Evolutionary conservation across 179 eudicot species (phyloP).

Genomic region (Silene coronaria): DNA sequence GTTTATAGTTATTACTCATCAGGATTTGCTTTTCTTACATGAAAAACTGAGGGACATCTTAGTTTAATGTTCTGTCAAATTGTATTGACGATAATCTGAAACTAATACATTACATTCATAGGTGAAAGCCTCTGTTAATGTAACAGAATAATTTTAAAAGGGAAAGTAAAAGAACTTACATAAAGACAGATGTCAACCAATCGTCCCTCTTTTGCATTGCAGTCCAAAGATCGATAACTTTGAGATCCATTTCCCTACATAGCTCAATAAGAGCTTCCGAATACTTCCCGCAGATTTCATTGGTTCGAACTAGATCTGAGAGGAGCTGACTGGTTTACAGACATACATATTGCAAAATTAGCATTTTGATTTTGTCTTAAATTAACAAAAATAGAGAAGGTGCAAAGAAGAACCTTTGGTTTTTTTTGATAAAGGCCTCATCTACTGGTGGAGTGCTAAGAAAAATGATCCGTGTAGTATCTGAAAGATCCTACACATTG

Average conservation of each 20-base stretch:
- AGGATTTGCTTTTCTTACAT: no score
- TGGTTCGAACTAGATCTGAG: slow-evolving; percentile 51
- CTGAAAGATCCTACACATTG: slow-evolving; percentile 65
- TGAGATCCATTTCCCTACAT: slow-evolving; percentile 58
- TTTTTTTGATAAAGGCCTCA: slow-evolving; percentile 45
- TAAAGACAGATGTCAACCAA: slow-evolving; percentile 65
- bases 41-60: background rate
- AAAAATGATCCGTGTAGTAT: slow-evolving; percentile 68
- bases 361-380: slow-evolving; percentile 2
- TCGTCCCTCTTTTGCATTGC: slow-evolving; percentile 63
- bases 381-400: background rate
- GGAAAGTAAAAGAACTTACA: slow-evolving; percentile 40
- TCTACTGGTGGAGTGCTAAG: slow-evolving; percentile 80
- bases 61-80: background rate
- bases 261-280: slow-evolving; percentile 68
- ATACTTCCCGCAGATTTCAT: slow-evolving; percentile 55
- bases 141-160: background rate
- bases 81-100: background rate
- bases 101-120: background rate
- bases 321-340: slow-evolving; percentile 36
- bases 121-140: background rate
- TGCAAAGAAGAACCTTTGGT: slow-evolving; percentile 37
- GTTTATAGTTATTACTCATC: background rate
- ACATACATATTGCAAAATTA: slow-evolving; percentile 12
- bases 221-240: slow-evolving; percentile 70